A percentile compares a stretch with the other conserved stretches of the same genome.
phyloP scores from a whole-genome alignment of 306 rosid genomes.

The Quercus cerris region DNA sequence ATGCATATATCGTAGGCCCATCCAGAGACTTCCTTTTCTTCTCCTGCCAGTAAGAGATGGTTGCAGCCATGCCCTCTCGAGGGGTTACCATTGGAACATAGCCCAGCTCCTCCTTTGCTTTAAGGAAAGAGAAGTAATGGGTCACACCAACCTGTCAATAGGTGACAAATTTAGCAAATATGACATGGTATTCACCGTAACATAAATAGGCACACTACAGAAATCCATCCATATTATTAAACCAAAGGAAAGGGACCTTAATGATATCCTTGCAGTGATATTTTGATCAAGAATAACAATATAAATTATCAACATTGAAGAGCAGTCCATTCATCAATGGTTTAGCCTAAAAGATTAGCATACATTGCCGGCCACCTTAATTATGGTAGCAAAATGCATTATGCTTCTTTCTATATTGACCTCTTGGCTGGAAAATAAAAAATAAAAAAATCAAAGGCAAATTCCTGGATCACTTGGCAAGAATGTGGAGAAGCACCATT shows the following conservation, averaged over 20 bases:
- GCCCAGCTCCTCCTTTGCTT: conserved; percentile 89
- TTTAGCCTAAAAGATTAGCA: background rate
- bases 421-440: too few relatives aligned
- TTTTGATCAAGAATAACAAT: background rate
- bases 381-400: background rate
- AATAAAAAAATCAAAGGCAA: too few relatives aligned
- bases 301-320: background rate
- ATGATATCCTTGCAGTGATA: background rate
- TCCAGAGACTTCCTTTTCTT: conserved; percentile 56
- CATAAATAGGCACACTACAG: background rate
- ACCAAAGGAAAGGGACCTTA: background rate
- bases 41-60: conserved; percentile 86
- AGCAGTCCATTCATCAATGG: background rate
- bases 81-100: conserved; percentile 70
- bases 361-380: background rate
- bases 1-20: conserved; percentile 69
- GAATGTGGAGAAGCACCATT: background rate
- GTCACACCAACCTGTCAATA: conserved; percentile 77
- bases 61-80: conserved; percentile 80
- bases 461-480: too few relatives aligned
- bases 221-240: background rate
- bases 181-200: background rate
- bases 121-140: conserved; percentile 78
- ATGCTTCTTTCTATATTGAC: background rate
- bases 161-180: conserved; percentile 13